Evolutionary conservation across 495 filamentous ascomycete genomes (phyloP), one percentile per base, ranked within the genome.

Genomic region (Beverwykella pulmonaria): DNA sequence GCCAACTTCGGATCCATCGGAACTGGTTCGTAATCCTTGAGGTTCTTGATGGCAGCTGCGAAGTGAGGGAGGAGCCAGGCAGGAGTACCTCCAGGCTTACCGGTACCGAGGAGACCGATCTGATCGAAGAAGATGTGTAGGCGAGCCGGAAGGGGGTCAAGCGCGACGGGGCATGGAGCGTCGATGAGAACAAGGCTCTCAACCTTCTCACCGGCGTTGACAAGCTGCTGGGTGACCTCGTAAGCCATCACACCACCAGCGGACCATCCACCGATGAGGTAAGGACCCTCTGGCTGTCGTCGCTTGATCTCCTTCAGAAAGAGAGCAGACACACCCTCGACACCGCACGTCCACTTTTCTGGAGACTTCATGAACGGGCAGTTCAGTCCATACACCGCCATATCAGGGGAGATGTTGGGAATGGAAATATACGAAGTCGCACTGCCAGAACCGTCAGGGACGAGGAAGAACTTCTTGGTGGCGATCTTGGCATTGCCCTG

Each of bases 221-320:
- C 81, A 9, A 96, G 80, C 65, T 92, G 87, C 58, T 85, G 86
- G 29, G 86, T 86, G 23, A 90, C 88, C 72, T 95, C 92, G 73
- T 91, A 97, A 25, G 92, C 92, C 67, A 93, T 88, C 34, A 94
- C 90, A 46, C 92, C 92, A 54, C 92, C 92, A 9, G 92, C 92
- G 22, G 88, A 92, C 92, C 92, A 97, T 17, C 83, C 88, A 55
- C 86, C 86, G 41, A 89, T 76, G 71, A 83, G 79, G 75, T 89
- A 89, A 4, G 86, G 86, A 80, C 92, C 92, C 48, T 86, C 82
- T 0, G 92, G 86, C 78, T 92, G 82, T 32, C 90, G 86, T 63
- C 90, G 85, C 10, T 85, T 87, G 62, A 90, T 88, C 69, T 89
- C 82, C 25, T 83, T 82, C 14, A 88, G 77, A 66, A 86, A 88